phyloP scores from a whole-genome alignment of 495 filamentous ascomycete species.

The Penicillium bialowiezense region DNA sequence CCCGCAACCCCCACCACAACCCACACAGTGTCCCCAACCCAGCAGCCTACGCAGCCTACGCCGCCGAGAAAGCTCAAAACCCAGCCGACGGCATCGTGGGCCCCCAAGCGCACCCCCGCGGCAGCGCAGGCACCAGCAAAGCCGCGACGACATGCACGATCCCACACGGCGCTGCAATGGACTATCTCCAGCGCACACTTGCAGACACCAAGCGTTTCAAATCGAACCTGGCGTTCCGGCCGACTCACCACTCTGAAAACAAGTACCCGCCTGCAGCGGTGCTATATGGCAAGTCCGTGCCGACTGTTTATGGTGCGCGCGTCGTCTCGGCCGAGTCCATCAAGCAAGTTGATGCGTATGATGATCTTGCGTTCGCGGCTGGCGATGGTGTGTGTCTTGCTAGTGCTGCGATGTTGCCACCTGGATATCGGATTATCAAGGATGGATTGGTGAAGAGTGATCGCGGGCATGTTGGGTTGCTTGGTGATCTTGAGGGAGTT shows the following conservation, averaged over 20 bases:
- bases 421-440: constrained; percentile 68
- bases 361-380: constrained; percentile 79
- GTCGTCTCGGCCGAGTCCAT: constrained; percentile 69
- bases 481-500: constrained; percentile 82
- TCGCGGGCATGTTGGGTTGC: constrained; percentile 77
- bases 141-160: constrained; percentile 45
- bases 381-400: constrained; percentile 92
- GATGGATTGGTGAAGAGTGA: constrained; percentile 76
- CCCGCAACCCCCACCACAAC: constrained; percentile 5
- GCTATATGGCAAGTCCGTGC: constrained; percentile 84
- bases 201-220: constrained; percentile 71
- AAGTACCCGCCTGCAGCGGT: constrained; percentile 77
- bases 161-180: constrained; percentile 52
- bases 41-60: constrained; percentile 13
- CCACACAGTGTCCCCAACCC: constrained; percentile 1
- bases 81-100: constrained; percentile 40
- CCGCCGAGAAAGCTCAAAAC: constrained; percentile 9
- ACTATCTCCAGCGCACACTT: constrained; percentile 78
- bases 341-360: constrained; percentile 74
- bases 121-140: constrained; percentile 26
- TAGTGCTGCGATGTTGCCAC: constrained; percentile 78
- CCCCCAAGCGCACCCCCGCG: constrained; percentile 28
- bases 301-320: constrained; percentile 77
- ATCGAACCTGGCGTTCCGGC: constrained; percentile 59
- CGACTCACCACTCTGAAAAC: constrained; percentile 59